phyloP scores from a whole-genome alignment of 2,329 filamentous ascomycete genomes.

The Epicoccum nigrum region DNA sequence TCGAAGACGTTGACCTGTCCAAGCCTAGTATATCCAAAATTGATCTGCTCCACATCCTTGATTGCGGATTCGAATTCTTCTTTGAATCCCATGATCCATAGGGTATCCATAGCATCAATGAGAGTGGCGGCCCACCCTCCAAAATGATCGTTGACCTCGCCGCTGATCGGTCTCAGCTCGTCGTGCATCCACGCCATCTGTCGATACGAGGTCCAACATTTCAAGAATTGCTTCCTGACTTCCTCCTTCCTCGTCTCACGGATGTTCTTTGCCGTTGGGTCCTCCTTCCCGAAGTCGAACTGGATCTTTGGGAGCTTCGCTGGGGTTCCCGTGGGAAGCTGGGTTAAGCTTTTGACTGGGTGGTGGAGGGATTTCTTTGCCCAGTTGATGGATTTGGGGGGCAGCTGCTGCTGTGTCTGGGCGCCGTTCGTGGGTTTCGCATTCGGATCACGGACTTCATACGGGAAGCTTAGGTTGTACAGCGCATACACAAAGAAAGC shows the following conservation, averaged over 20 bases:
- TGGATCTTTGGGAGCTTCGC: conserved; percentile 52
- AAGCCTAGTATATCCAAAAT: conserved; percentile 49
- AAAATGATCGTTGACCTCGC: conserved; percentile 49
- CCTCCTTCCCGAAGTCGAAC: conserved; percentile 48
- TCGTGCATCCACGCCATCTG: conserved; percentile 56
- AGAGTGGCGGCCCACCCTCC: conserved; percentile 57
- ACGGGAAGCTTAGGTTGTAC: conserved; percentile 46
- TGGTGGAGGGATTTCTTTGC: conserved; percentile 48
- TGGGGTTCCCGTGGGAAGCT: conserved; percentile 48
- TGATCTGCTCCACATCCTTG: conserved; percentile 50
- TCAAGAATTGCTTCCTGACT: conserved; percentile 52
- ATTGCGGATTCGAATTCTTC: conserved; percentile 56
- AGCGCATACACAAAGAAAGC: conserved; percentile 46
- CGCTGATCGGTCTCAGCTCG: conserved; percentile 54
- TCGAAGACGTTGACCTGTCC: conserved; percentile 57
- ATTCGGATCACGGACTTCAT: conserved; percentile 23
- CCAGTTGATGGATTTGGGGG: conserved; percentile 46
- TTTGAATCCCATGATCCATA: conserved; percentile 56
- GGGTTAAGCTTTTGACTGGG: conserved; percentile 44
- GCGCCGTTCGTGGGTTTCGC: conserved; percentile 19
- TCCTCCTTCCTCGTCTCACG: conserved; percentile 42
- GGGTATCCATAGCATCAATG: conserved; percentile 54
- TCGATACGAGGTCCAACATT: conserved; percentile 54
- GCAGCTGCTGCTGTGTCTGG: not conserved
- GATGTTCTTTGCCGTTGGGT: conserved; percentile 39